A percentile compares a stretch with the other conserved stretches of the same genome.
These are phyloP conservation scores for Sugiyamaella neomexicana DNA, from an alignment of 1,139 yeast genomes.

Conservation along the genomic window DNA sequence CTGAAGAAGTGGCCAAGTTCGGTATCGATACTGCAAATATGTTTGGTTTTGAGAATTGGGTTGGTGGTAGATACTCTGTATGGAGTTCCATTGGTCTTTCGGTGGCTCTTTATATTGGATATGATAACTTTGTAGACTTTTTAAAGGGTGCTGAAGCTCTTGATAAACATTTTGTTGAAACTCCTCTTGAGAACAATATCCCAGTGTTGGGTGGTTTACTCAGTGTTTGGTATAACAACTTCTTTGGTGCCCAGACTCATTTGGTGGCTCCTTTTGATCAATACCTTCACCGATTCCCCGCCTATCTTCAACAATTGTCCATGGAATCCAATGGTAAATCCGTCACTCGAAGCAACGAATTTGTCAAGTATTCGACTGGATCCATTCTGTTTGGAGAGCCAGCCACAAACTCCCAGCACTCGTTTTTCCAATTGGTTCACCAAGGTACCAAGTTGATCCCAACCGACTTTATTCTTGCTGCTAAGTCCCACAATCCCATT, in stretches of 20 bases:
- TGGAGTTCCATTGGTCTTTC: conserved; percentile 99
- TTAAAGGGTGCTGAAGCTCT: conserved; percentile 97
- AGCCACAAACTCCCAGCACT: conserved; percentile 98
- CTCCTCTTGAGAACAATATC: conserved; percentile 88
- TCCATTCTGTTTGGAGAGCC: conserved; percentile 97
- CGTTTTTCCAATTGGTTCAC: conserved; percentile 98
- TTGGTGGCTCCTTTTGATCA: conserved; percentile 98
- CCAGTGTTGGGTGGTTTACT: conserved; percentile 91
- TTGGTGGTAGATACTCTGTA: conserved; percentile 98
- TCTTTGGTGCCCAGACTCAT: conserved; percentile 97
- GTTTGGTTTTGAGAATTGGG: conserved; percentile 99
- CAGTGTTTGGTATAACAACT: conserved; percentile 97
- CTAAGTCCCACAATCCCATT: conserved; percentile 96
- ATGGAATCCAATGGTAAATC: conserved; percentile 99
- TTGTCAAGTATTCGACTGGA: conserved; percentile 94
- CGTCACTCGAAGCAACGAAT: conserved; percentile 86
- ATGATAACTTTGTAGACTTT: conserved; percentile 85
- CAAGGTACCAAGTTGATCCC: conserved; percentile 98
- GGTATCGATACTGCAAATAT: conserved; percentile 97
- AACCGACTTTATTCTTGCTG: conserved; percentile 93
- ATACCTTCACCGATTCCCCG: conserved; percentile 98
- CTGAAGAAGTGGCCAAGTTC: conserved; percentile 82
- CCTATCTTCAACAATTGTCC: conserved; percentile 95
- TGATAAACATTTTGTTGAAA: conserved; percentile 80
- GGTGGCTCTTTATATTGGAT: conserved; percentile 92